Evolutionary conservation across 148 eudicot species (phyloP).

Genomic region (Chenopodium album): DNA sequence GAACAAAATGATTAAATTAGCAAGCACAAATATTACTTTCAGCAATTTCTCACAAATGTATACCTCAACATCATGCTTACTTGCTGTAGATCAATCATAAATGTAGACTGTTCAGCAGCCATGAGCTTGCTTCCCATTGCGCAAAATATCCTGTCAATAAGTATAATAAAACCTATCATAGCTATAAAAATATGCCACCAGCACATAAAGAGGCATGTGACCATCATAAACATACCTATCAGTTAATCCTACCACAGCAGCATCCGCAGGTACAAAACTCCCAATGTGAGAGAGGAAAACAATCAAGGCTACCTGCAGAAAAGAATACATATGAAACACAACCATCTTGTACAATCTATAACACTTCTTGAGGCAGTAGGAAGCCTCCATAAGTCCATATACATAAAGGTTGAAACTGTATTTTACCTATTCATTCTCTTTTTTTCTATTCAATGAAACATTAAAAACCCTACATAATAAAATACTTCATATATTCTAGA

Average conservation of each 20-base stretch:
- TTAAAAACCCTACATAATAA: too few relatives aligned
- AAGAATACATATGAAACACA: conserved; percentile 6
- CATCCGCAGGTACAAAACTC: conserved; percentile 97
- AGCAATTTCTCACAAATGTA: not conserved
- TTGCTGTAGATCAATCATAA: conserved; percentile 98
- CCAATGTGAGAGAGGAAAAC: conserved; percentile 97
- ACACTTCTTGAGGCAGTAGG: not conserved
- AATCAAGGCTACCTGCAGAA: conserved; percentile 86
- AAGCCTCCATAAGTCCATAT: not conserved
- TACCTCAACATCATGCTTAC: conserved; percentile 98
- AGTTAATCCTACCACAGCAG: conserved; percentile 92
- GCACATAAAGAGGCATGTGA: conserved; percentile 8
- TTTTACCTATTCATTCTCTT: not conserved
- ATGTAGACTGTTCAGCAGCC: conserved; percentile 95
- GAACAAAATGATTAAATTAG: not conserved
- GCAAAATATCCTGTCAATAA: conserved; percentile 74
- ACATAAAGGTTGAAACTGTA: not conserved
- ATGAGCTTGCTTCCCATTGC: conserved; percentile 89
- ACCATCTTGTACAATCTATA: not conserved
- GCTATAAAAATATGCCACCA: not conserved
- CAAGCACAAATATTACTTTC: not conserved
- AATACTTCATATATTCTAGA: not conserved
- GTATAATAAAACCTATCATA: conserved; percentile 11
- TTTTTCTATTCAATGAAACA: not conserved
- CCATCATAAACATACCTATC: conserved; percentile 57